Conservation (phyloP, 2,329 filamentous ascomycete species). For the Microcera coccophila region DNA sequence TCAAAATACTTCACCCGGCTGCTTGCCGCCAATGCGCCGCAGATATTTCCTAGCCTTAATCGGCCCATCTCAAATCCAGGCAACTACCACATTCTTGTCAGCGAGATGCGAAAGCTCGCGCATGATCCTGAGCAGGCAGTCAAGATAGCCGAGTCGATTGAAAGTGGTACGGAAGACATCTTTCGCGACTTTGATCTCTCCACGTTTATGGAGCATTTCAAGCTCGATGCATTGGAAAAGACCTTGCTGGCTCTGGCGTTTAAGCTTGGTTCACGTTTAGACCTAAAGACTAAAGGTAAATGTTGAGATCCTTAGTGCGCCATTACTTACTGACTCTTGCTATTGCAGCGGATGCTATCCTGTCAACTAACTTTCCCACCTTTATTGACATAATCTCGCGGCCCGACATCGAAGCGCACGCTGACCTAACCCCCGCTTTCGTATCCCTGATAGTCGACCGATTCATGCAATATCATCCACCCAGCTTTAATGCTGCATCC, state of each 20-base stretch:
- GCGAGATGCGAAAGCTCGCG: slow-evolving; percentile 82
- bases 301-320: slow-evolving; percentile 4
- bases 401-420: slow-evolving; percentile 58
- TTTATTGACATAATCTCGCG: slow-evolving; percentile 75
- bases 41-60: slow-evolving; percentile 80
- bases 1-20: slow-evolving; percentile 92
- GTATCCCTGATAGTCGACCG: slow-evolving; percentile 79
- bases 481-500: slow-evolving; percentile 74
- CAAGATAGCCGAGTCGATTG: slow-evolving; percentile 91
- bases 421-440: slow-evolving; percentile 64
- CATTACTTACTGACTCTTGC: slow-evolving; percentile 36
- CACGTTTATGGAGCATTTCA: slow-evolving; percentile 94
- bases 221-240: slow-evolving; percentile 83
- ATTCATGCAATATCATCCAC: slow-evolving; percentile 80
- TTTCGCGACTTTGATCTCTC: slow-evolving; percentile 96
- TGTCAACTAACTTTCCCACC: slow-evolving; percentile 72
- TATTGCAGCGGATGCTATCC: slow-evolving; percentile 76
- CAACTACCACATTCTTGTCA: slow-evolving; percentile 76
- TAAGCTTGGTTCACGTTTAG: slow-evolving; percentile 72
- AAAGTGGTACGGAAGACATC: slow-evolving; percentile 84
- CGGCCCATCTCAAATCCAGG: slow-evolving; percentile 70
- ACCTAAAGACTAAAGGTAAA: slow-evolving; percentile 85
- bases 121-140: slow-evolving; percentile 76
- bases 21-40: slow-evolving; percentile 82
- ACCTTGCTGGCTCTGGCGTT: slow-evolving; percentile 85